phyloP scores from a whole-genome alignment of 192 early-diverging fungal genomes.

The Podila horticola region DNA sequence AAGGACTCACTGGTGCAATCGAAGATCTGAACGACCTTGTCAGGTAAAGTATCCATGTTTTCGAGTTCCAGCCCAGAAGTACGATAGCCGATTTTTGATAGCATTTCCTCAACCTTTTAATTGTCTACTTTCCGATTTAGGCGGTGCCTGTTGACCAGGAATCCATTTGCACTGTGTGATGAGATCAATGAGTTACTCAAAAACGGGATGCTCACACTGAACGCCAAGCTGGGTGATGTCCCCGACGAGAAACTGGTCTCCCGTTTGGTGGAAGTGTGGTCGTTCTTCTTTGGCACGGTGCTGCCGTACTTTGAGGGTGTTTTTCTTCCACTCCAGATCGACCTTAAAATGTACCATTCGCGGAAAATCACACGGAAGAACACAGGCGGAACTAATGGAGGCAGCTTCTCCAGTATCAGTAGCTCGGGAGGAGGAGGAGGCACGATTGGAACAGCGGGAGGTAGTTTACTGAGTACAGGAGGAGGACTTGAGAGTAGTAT shows the following conservation, averaged over 20 bases:
- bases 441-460: conserved; percentile 4
- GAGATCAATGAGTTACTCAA: conserved; percentile 69
- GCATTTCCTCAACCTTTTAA: neutral
- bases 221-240: conserved; percentile 72
- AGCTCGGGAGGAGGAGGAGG: neutral
- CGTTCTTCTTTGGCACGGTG: conserved; percentile 82
- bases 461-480: neutral
- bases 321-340: conserved; percentile 77
- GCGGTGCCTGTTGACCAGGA: conserved; percentile 54
- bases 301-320: conserved; percentile 89
- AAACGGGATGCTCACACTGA: conserved; percentile 73
- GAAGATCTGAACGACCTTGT: conserved; percentile 88
- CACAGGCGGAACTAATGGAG: conserved; percentile 2
- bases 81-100: no score
- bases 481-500: conserved; percentile 9
- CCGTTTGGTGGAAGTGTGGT: conserved; percentile 82
- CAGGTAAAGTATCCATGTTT: conserved; percentile 50
- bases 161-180: conserved; percentile 51
- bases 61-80: no score
- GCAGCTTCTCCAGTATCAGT: conserved; percentile 12
- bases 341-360: conserved; percentile 22
- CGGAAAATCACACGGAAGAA: conserved; percentile 27
- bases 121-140: conserved; percentile 18
- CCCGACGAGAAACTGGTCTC: conserved; percentile 73
- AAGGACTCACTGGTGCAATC: conserved; percentile 80